Evolutionary conservation across 208 protist species (phyloP), one percentile per base, ranked within the genome.

Genomic region (Borovskyia barvae): DNA sequence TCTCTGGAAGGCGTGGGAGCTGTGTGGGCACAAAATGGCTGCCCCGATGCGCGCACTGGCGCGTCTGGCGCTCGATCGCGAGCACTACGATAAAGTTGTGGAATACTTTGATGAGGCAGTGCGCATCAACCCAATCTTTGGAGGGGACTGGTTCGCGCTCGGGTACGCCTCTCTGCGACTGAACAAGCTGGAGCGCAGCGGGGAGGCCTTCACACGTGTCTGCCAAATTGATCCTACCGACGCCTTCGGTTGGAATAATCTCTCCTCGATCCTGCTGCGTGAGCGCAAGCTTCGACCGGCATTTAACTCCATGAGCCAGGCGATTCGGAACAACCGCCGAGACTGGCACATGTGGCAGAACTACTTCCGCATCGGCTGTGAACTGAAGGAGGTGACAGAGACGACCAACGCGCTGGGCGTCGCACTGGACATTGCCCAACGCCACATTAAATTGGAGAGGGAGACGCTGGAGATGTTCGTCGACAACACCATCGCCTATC

Each of bases 281-380:
- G 58, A 83, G 55, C 70, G 77, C 47, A 86, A 86, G 60, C 74
- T 92, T 35, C 76, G 88, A 5, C 88, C 89, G 3, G 89, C 92
- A 24, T 95, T 93, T 63, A 92, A 97, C 52, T 82, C 86, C 5
- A 91, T 95, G 82, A 90, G 82, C 61, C 89, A 95, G 56, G 92
- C 87, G 0, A 70, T 95, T 32, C 77, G 82, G 40, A 87, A 92
- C 73, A 92, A 93, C 58, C 75, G 88, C 14, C 67, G 82, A 14
- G 75, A 90, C 63, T 97, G 92, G 89, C 84, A 82, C 29, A 97
- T 97, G 87, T 95, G 88, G 87, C 82, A 93, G 53, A 97, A 97
- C 67, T 93, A 95, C 76, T 92, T 94, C 42, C 72, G 85, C 22
- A 92, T 97, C 47, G 85, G 83, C 15, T 88, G 80, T 56, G 72